Base-by-base conservation (phyloP, 345 rosid genomes). In the Brassica carinata region DNA sequence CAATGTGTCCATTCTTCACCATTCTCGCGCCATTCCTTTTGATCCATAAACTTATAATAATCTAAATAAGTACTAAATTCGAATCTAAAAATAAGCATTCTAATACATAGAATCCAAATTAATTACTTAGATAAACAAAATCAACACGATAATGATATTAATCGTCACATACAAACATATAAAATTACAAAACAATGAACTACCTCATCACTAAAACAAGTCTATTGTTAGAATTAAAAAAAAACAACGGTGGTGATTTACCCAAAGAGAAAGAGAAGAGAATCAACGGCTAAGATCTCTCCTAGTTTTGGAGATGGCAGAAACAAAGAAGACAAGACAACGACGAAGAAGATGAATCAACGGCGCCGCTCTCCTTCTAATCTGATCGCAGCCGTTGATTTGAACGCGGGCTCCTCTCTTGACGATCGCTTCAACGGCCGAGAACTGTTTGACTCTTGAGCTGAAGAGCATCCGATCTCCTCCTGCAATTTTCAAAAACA, bases 391-490 rank as follows among this genome's bases (percentile, higher is more conserved):
- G 78, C 88, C 75, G 83, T 77, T 61, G 92, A 82, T 84, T 77
- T 81, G 7, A 86, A 83, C 73, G 72, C 83, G 18, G 72, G 62
- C 73, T 79, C 86, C 1, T 40, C 31, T 57, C 70, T 75, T 8
- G 67, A 62, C 23, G 33, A 8, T 26, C 31, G 78, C 67, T 82
- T 87, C 40, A 40, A 55, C 23, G 83, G 80, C 63, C 77, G 76
- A 15, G 62, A 69, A 75, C 26, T 26, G 72, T 63, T 53, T 23
- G 78, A 61, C 74, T 77, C 90, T 53, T 81, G 86, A 58, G 76
- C 84, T n/a, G 89, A 88, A 27, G 85, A 85, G 66, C 84, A 81
- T 58, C 85, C 91, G 34, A 84, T 83, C 58, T 89, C 90, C 55
- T 87, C 90, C 93, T 90, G 87, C 85, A 81, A n/a, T 43, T 10